A percentile compares a stretch with the other conserved stretches of the same genome.
phyloP scores from a whole-genome alignment of 345 rosid species.

The Schrenkiella parvula region DNA sequence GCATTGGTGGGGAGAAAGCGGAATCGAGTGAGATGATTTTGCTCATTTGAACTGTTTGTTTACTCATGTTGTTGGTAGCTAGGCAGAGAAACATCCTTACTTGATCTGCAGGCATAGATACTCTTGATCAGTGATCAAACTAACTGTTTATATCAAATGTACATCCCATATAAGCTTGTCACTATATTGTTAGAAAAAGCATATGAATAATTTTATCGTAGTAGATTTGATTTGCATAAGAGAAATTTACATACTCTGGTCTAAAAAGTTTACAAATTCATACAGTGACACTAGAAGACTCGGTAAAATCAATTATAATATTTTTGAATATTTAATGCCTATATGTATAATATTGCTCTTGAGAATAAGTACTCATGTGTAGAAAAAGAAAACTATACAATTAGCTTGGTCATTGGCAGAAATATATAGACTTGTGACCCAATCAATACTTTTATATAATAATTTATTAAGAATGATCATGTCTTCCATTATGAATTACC shows the following conservation, averaged over 20 bases:
- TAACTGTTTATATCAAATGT: conserved; percentile 12
- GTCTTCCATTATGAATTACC: background rate
- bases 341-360: background rate
- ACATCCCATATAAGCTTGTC: background rate
- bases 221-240: background rate
- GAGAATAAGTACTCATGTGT: background rate
- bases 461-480: background rate
- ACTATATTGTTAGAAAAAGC: background rate
- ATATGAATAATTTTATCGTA: background rate
- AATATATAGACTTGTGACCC: background rate
- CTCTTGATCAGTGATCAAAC: background rate
- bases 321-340: no score
- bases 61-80: conserved; percentile 16
- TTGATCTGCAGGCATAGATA: conserved; percentile 1
- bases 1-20: conserved; percentile 47
- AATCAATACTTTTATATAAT: background rate
- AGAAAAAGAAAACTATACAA: background rate
- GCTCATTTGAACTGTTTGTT: background rate
- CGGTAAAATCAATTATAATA: no score
- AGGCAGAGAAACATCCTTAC: conserved; percentile 10
- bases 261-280: background rate
- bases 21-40: conserved; percentile 40
- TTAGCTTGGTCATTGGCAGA: background rate
- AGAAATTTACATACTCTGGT: background rate
- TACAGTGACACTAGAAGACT: no score